Percentiles rank a stretch among this genome's conserved stretches.
These are phyloP conservation scores for Wallacemonas sp. DNA, from an alignment of 208 protist genomes.

Conservation along the genomic window DNA sequence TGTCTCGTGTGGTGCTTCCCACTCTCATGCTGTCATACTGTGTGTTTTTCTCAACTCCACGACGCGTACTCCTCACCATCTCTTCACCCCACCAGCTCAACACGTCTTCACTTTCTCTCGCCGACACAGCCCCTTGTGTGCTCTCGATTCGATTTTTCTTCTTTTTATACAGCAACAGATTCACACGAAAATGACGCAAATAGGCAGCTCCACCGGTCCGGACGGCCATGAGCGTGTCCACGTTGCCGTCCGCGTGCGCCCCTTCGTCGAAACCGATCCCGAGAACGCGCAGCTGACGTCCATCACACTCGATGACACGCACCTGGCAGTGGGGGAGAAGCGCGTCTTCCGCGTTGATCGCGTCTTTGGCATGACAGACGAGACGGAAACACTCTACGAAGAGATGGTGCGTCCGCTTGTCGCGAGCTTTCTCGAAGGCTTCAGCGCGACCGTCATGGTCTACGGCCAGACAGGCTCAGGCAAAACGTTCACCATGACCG, in stretches of 20 bases:
- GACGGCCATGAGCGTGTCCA: slow-evolving; percentile 51
- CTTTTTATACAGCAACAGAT: background rate
- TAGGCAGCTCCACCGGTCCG: slow-evolving; percentile 11
- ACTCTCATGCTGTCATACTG: background rate
- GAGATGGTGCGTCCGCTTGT: slow-evolving; percentile 74
- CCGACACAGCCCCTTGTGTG: background rate
- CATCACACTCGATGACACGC: slow-evolving; percentile 46
- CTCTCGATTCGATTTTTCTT: background rate
- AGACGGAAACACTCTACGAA: slow-evolving; percentile 74
- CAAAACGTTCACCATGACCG: slow-evolving; percentile 94
- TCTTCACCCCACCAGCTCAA: too few relatives aligned
- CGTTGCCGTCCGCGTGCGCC: slow-evolving; percentile 87
- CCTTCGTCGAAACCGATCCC: slow-evolving; percentile 53
- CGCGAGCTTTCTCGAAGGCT: slow-evolving; percentile 77
- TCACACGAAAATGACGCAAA: background rate
- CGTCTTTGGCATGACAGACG: slow-evolving; percentile 70
- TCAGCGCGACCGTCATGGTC: slow-evolving; percentile 91
- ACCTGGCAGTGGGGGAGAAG: slow-evolving; percentile 74
- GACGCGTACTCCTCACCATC: too few relatives aligned
- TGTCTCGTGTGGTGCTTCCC: too few relatives aligned
- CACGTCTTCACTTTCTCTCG: too few relatives aligned
- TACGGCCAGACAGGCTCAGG: slow-evolving; percentile 95
- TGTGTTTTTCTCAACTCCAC: background rate
- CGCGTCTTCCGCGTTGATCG: slow-evolving; percentile 89
- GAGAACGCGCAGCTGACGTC: slow-evolving; percentile 39